Base-by-base conservation (phyloP, 2,329 filamentous ascomycete species). In the Aspergillus tamarii region DNA sequence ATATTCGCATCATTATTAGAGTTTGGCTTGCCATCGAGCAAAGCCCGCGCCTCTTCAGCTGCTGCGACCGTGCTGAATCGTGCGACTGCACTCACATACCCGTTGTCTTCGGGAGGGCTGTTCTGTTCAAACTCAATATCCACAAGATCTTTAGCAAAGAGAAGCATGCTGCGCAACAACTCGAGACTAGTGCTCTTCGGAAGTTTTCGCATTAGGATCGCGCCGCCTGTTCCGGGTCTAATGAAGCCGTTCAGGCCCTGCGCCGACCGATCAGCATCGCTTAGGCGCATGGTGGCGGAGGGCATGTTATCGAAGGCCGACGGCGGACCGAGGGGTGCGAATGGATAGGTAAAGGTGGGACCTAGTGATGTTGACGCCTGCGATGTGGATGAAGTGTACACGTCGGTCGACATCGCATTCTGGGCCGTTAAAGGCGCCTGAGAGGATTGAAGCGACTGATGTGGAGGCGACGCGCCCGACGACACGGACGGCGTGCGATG, bases 131-230 rank as follows among this genome's bases (percentile, higher is more conserved):
- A 83, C 59, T 87, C 84, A 61, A 84, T 84, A 66, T 88, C 84
- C 56, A 88, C 77, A 56, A 89, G 81, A 66, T 89, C 87, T 69
- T 87, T 86, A 23, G 87, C 86, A 69, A 90, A 89, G n/a, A 89
- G 80, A 7, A 90, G 79, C 81, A 90, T 88, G 73, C 85, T 87
- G 67, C 84, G 83, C 61, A 90, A 81, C 21, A 84, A 81, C 66
- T 89, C 87, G 57, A 81, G 77, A 70, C 83, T 86, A 50, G 84
- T 88, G 72, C 83, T 87, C 64, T 80, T 82, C 4, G 87, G 86
- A 16, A 90, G 80, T 69, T 84, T 86, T 71, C 86, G 86, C 78
- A 90, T 81, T 61, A 87, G 75, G 64, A 90, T 81, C 53, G 80
- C 77, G 53, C 78, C 75, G 58, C 73, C 74, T 23, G 70, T 74